Conservation (phyloP, 495 filamentous ascomycete species). For the Neurospora sp. region DNA sequence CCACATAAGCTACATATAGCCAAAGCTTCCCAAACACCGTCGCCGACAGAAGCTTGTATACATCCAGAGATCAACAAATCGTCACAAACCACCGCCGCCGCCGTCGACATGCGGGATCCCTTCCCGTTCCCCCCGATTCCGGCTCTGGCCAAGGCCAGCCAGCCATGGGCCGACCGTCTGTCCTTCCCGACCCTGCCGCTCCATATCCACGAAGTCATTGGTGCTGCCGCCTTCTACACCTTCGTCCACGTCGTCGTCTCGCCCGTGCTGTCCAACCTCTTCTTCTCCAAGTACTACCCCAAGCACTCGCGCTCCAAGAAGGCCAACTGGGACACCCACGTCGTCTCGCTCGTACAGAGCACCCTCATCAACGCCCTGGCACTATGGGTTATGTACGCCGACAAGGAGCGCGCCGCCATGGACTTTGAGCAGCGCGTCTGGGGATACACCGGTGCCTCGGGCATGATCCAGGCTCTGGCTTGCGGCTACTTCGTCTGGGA, state of each 20-base stretch:
- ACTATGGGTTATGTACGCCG: constrained; percentile 72
- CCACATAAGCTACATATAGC: neutral
- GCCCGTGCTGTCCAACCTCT: constrained; percentile 53
- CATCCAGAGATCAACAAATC: neutral
- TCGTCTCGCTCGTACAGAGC: constrained; percentile 85
- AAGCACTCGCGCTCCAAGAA: constrained; percentile 54
- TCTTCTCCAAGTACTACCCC: constrained; percentile 66
- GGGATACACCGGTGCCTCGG: constrained; percentile 77
- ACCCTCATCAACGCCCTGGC: constrained; percentile 65
- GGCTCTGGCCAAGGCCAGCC: constrained; percentile 39
- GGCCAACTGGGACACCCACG: constrained; percentile 94
- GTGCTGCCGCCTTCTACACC: constrained; percentile 66
- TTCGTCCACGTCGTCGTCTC: constrained; percentile 64
- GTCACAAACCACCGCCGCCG: neutral
- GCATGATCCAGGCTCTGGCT: constrained; percentile 75
- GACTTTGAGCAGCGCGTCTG: constrained; percentile 67
- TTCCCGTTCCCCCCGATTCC: constrained; percentile 52
- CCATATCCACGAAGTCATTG: constrained; percentile 81
- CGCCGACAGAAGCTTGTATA: neutral
- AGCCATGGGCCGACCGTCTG: constrained; percentile 49
- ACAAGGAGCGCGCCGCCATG: constrained; percentile 67
- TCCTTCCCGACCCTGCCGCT: constrained; percentile 61
- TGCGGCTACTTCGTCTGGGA: constrained; percentile 97
- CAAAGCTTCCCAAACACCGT: neutral
- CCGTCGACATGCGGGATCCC: constrained; percentile 52